Evolutionary conservation across 768 basidiomycete species (phyloP).

Genomic region (Serendipita sp.): DNA sequence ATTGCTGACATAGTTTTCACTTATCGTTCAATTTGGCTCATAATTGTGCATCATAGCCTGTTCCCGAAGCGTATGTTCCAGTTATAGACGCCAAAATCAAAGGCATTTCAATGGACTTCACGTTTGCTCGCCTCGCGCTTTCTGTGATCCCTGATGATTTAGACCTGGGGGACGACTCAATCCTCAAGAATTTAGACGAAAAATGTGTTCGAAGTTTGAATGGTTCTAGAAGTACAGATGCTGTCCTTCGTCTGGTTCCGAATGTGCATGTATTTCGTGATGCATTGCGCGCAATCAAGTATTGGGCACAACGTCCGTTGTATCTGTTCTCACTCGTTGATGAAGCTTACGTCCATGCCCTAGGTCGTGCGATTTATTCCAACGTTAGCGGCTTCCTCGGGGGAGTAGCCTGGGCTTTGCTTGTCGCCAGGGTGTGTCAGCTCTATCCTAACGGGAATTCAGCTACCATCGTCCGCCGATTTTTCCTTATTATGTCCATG

Average conservation of each 20-base stretch:
- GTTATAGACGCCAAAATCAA: constrained; percentile 82
- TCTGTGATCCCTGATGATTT: constrained; percentile 86
- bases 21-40: neutral
- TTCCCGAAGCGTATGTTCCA: constrained; percentile 93
- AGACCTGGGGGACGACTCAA: constrained; percentile 75
- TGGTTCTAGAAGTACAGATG: constrained; percentile 92
- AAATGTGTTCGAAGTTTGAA: constrained; percentile 88
- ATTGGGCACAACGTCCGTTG: constrained; percentile 86
- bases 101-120: constrained; percentile 85
- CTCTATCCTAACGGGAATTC: constrained; percentile 90
- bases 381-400: constrained; percentile 97
- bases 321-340: neutral
- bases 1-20: neutral
- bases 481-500: constrained; percentile 97
- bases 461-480: constrained; percentile 89
- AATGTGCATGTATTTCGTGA: constrained; percentile 90
- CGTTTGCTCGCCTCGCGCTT: constrained; percentile 77
- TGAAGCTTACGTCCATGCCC: neutral
- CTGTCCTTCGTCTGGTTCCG: constrained; percentile 87
- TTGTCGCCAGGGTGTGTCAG: constrained; percentile 98
- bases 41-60: constrained; percentile 38
- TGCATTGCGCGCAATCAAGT: constrained; percentile 84
- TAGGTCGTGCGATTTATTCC: constrained; percentile 91
- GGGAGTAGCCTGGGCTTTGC: constrained; percentile 96
- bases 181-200: constrained; percentile 85